Evolutionary conservation across 2,329 filamentous ascomycete species (phyloP).

Genomic region (Aureobasidium sp.): DNA sequence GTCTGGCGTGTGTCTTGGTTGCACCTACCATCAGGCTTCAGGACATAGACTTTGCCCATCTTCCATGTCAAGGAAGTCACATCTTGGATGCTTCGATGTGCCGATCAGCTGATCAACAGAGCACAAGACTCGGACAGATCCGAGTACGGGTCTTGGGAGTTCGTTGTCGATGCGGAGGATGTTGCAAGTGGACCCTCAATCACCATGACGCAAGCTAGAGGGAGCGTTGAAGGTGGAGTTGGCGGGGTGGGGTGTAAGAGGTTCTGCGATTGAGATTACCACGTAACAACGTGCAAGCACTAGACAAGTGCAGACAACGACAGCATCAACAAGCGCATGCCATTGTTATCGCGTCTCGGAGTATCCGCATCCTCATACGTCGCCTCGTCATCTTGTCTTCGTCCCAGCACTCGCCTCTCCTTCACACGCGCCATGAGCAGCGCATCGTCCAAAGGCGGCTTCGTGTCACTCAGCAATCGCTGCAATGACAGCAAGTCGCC

Average conservation of each 20-base stretch:
- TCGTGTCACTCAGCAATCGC: constrained; percentile 37
- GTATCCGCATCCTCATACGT: neutral
- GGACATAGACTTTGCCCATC: neutral
- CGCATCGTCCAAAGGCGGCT: neutral
- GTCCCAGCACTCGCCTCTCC: neutral
- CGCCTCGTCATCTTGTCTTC: neutral
- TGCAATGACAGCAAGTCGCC: constrained; percentile 55
- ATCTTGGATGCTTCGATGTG: neutral
- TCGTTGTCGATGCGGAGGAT: neutral
- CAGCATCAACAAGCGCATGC: constrained; percentile 6
- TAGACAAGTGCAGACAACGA: neutral
- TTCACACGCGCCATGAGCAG: neutral
- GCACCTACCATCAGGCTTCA: neutral
- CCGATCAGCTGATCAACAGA: neutral
- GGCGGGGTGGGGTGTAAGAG: neutral
- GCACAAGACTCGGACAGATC: neutral
- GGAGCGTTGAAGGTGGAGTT: neutral
- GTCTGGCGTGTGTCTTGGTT: neutral
- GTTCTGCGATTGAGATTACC: neutral
- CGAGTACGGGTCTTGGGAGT: neutral
- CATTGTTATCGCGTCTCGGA: constrained; percentile 1
- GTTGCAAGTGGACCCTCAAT: neutral
- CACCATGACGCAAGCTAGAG: neutral
- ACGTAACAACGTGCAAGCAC: neutral
- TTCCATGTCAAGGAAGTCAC: too few species aligned